Conservation (phyloP, 2,329 filamentous ascomycete species). For the Colletotrichum costaricense region DNA sequence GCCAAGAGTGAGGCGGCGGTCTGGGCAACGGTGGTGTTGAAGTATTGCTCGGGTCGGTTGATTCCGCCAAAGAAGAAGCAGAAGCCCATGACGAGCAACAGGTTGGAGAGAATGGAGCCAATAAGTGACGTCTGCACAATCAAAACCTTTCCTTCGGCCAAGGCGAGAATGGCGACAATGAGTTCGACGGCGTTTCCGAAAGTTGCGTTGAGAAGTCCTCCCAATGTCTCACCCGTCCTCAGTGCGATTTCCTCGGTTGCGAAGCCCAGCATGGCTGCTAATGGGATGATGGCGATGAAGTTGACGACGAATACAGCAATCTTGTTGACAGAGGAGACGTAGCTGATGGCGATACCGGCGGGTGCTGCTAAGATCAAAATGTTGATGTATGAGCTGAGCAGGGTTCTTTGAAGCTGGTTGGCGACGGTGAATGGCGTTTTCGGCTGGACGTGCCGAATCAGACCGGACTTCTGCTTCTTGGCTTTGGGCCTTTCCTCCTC, state of each 20-base stretch:
- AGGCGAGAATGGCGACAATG: slow-evolving; percentile 88
- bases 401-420: slow-evolving; percentile 78
- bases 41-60: slow-evolving; percentile 83
- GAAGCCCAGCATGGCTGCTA: slow-evolving; percentile 87
- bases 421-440: slow-evolving; percentile 67
- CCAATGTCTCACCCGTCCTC: slow-evolving; percentile 84
- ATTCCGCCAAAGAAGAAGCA: slow-evolving; percentile 91
- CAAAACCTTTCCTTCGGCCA: slow-evolving; percentile 77
- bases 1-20: slow-evolving; percentile 86
- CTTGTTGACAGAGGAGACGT: slow-evolving; percentile 63
- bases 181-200: slow-evolving; percentile 92
- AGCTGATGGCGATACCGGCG: slow-evolving; percentile 81
- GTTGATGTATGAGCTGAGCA: slow-evolving; percentile 90
- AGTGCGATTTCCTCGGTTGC: slow-evolving; percentile 92
- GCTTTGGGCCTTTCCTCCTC: slow-evolving; percentile 51
- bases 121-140: slow-evolving; percentile 95
- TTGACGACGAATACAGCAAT: slow-evolving; percentile 86
- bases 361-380: slow-evolving; percentile 82
- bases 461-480: slow-evolving; percentile 50
- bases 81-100: slow-evolving; percentile 90
- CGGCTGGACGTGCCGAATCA: slow-evolving; percentile 60
- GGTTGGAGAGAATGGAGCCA: slow-evolving; percentile 90
- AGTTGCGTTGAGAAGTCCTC: slow-evolving; percentile 88
- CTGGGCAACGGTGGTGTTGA: slow-evolving; percentile 93
- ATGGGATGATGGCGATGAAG: slow-evolving; percentile 91